phyloP scores from a whole-genome alignment of 2,329 filamentous ascomycete genomes.

The Nemania abortiva region DNA sequence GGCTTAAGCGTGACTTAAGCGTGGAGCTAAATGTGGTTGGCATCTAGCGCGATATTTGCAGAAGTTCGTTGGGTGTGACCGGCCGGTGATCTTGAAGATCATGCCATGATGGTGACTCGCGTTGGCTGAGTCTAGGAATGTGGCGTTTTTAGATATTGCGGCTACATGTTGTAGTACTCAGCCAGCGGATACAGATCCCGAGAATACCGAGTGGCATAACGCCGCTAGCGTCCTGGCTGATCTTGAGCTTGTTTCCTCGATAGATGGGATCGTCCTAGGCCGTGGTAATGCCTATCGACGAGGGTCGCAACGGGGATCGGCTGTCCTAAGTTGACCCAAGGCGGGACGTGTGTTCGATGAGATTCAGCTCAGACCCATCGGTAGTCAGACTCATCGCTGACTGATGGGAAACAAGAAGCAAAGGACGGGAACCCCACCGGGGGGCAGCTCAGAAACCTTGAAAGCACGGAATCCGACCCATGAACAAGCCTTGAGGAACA shows the following conservation, averaged over 20 bases:
- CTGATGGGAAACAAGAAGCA: conserved; percentile 4
- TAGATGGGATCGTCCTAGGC: not conserved
- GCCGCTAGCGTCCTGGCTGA: not conserved
- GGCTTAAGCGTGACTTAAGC: conserved; percentile 20
- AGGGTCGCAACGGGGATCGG: conserved; percentile 6
- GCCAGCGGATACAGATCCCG: not conserved
- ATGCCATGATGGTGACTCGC: conserved; percentile 15
- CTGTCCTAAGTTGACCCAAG: not conserved
- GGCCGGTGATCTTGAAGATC: conserved; percentile 10
- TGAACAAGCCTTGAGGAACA: conserved; percentile 7
- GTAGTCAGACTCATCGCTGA: not conserved
- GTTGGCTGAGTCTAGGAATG: conserved; percentile 2
- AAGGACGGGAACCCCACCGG: not conserved
- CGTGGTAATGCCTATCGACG: conserved; percentile 12
- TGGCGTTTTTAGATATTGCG: conserved; percentile 15
- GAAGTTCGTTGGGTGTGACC: not conserved
- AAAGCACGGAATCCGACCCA: conserved; percentile 5
- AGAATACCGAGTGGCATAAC: not conserved
- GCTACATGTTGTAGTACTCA: conserved; percentile 9
- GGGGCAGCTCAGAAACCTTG: not conserved
- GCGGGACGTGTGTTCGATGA: not conserved
- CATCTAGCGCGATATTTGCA: conserved; percentile 1
- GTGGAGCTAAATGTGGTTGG: conserved; percentile 1
- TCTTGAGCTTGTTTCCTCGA: not conserved
- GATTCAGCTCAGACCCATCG: conserved; percentile 17